Percentiles rank a stretch among this genome's conserved stretches.
Evolutionary conservation across 768 basidiomycete genomes (phyloP).

Genomic region (Leccinellum luteum): DNA sequence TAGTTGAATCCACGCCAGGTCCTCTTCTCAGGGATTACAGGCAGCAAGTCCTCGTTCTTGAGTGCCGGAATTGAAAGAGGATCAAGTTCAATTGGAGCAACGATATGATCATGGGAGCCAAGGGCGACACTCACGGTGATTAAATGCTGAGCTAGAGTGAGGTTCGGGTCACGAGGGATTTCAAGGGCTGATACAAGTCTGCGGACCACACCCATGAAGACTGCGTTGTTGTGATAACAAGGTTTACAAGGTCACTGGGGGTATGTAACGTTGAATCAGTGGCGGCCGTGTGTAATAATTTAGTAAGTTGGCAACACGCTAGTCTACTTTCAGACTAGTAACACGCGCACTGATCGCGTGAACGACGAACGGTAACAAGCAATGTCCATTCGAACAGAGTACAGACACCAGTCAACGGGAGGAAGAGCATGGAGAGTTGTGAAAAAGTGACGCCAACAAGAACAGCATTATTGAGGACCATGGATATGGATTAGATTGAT

Average conservation of each 20-base stretch:
- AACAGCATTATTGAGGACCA: constrained; percentile 4
- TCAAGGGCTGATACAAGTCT: constrained; percentile 39
- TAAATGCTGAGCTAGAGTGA: constrained; percentile 56
- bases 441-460: constrained; percentile 5
- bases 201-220: constrained; percentile 24
- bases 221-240: not conserved
- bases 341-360: not conserved
- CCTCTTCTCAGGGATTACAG: constrained; percentile 60
- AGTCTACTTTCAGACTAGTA: no score
- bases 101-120: not conserved
- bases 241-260: not conserved
- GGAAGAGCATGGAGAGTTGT: not conserved
- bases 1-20: constrained; percentile 69
- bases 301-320: not conserved
- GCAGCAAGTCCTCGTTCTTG: constrained; percentile 70
- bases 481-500: constrained; percentile 30
- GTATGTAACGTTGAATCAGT: not conserved
- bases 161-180: constrained; percentile 50
- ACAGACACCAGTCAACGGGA: not conserved
- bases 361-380: not conserved
- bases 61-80: constrained; percentile 16
- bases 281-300: not conserved
- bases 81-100: not conserved
- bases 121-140: constrained; percentile 44
- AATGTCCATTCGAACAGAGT: not conserved